These are phyloP conservation scores for Triticum dicoccoides DNA, from an alignment of 176 grass and related monocot species.

Conservation along the genomic window DNA sequence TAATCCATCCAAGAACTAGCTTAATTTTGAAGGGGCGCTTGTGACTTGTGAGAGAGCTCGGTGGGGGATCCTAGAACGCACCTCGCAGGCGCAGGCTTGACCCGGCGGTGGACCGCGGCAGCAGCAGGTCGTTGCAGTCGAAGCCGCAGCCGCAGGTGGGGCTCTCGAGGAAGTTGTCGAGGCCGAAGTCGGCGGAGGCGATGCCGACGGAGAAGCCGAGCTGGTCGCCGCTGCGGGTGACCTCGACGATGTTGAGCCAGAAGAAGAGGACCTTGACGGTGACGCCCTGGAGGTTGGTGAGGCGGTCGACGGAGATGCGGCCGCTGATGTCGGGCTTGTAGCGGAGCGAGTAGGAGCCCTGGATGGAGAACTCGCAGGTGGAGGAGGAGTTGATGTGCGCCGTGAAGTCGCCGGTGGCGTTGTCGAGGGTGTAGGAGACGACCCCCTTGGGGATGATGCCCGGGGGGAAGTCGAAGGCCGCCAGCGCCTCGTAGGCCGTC, in stretches of 20 bases:
- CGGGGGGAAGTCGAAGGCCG: constrained; percentile 63
- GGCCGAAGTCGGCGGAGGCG: constrained; percentile 74
- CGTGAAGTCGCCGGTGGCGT: constrained; percentile 69
- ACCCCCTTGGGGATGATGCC: constrained; percentile 79
- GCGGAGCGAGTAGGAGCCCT: constrained; percentile 78
- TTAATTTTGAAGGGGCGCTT: background rate
- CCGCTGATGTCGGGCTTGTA: constrained; percentile 76
- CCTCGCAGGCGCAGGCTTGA: constrained; percentile 39
- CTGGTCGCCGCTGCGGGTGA: constrained; percentile 48
- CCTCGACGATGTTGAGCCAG: constrained; percentile 94
- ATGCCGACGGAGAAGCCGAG: constrained; percentile 92
- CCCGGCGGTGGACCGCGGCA: background rate
- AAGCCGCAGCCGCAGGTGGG: constrained; percentile 89
- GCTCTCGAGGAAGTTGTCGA: constrained; percentile 77
- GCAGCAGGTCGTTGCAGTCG: constrained; percentile 46
- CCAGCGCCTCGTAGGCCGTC: constrained; percentile 75
- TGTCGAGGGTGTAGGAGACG: constrained; percentile 64
- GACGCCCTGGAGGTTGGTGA: constrained; percentile 64
- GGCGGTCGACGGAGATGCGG: constrained; percentile 46
- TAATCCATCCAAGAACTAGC: background rate
- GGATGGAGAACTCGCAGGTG: constrained; percentile 74
- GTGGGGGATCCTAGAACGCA: constrained; percentile 41
- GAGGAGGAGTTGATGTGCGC: constrained; percentile 51
- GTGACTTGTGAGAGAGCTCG: background rate
- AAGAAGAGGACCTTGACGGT: constrained; percentile 89